Conservation (phyloP, 176 grass and related monocot species). For the Alopecurus myosuroides region DNA sequence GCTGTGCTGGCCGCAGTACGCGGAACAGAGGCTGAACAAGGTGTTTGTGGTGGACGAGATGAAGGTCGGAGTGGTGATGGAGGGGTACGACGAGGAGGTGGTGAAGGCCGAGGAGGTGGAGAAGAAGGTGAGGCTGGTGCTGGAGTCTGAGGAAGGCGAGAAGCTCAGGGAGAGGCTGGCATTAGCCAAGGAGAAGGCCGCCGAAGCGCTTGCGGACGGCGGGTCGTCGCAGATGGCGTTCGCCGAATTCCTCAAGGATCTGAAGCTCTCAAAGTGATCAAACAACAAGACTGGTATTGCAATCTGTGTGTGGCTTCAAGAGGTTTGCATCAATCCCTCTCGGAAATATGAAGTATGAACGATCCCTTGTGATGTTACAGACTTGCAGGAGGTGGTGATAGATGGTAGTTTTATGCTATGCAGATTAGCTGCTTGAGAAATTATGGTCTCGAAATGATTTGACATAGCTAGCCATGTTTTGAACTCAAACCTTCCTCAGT, state of each 20-base stretch:
- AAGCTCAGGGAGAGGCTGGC: not conserved
- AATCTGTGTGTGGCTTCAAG: too few species aligned
- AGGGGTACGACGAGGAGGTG: constrained; percentile 37
- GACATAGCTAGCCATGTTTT: too few species aligned
- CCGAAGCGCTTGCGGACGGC: not conserved
- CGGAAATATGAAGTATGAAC: too few species aligned
- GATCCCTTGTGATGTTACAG: too few species aligned
- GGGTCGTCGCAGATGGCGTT: not conserved
- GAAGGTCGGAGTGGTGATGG: constrained; percentile 9
- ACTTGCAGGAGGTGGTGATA: too few species aligned
- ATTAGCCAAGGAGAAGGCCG: not conserved
- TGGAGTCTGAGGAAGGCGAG: constrained; percentile 22
- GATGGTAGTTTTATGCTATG: too few species aligned
- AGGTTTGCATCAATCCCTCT: too few species aligned
- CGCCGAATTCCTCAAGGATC: not conserved
- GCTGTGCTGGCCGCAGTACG: constrained; percentile 71
- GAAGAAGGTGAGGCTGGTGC: constrained; percentile 24
- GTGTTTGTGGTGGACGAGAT: constrained; percentile 46
- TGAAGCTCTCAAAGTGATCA: not conserved
- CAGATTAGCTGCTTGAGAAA: too few species aligned
- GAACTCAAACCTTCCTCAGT: too few species aligned
- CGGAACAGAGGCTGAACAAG: constrained; percentile 70
- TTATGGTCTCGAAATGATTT: too few species aligned
- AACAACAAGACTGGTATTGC: too few species aligned
- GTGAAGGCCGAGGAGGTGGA: constrained; percentile 30